Base-by-base conservation (phyloP, 768 basidiomycete genomes). In the Zangia roseola region DNA sequence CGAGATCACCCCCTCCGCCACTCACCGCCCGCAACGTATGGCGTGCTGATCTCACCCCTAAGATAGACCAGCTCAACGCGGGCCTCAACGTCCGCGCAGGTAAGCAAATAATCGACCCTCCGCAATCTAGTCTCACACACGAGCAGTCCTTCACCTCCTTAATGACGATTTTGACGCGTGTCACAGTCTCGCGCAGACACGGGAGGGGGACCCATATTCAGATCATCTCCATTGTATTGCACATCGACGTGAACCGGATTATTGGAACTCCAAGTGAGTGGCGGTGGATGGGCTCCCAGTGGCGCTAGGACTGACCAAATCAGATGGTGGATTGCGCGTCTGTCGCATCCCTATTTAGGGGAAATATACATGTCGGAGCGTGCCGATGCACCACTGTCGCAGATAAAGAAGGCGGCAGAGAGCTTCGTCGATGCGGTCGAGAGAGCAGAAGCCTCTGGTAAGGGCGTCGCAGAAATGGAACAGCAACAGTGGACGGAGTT, bases 231-330 rank as follows among this genome's bases (percentile, higher is more conserved):
- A 64, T 25, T 50, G 54, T 20, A 59, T 62, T 26, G 53, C 50
- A 21, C 59, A 64, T 37, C 55, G 56, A 41, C 53, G 63, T 17
- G 62, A 62, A 35, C 60, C 62, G 19, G 56, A 64, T 24, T 59
- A 62, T 23, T n/a, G 23, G 36, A 50, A 49, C 21, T 47, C 49
- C 44, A 56, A 41, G 53, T 56, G 17, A 40, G 61, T 10, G 6
- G 7, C 28, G 40, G 40, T 24, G 25, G 26, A 41, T 41, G n/a
- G n/a, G n/a, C n/a, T n/a, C n/a, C n/a, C n/a, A n/a, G n/a, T n/a
- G n/a, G n/a, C n/a, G n/a, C n/a, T n/a, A n/a, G 6, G 28, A 12
- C 28, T 28, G 2, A 28, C 13, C 12, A 28, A 12, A 10, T 12
- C 12, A 28, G 28, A 28, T 28, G 6, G 28, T 28, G 28, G 28